Evolutionary conservation across 192 early-diverging fungal genomes (phyloP).

Genomic region (Backusella tarrabulga): DNA sequence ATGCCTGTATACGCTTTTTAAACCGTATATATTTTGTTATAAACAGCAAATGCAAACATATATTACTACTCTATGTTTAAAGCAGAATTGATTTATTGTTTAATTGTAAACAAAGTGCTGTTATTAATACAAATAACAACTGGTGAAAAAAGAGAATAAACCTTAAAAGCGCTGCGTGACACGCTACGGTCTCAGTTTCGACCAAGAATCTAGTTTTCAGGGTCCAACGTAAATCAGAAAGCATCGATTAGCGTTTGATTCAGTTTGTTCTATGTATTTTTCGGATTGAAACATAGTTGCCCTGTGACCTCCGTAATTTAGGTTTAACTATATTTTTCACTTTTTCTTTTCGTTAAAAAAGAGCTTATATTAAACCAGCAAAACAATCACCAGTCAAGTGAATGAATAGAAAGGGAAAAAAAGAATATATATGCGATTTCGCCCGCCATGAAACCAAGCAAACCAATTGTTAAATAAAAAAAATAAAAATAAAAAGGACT

Average conservation of each 20-base stretch:
- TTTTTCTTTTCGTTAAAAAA: background rate
- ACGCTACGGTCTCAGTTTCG: background rate
- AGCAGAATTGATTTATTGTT: background rate
- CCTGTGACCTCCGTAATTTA: background rate
- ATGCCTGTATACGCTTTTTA: background rate
- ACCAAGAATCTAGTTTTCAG: background rate
- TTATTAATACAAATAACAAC: background rate
- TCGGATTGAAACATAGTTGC: background rate
- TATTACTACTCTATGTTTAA: too few relatives aligned
- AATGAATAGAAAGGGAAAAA: background rate
- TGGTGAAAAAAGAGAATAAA: background rate
- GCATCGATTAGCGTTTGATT: background rate
- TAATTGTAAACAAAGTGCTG: background rate
- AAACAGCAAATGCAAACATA: background rate
- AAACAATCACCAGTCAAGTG: background rate
- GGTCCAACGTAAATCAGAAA: conserved; percentile 1
- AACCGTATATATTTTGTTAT: background rate
- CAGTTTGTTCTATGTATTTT: background rate
- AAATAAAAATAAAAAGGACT: background rate
- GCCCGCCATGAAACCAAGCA: background rate
- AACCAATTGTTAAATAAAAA: background rate
- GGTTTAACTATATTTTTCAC: background rate
- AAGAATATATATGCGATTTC: background rate
- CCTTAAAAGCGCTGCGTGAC: background rate
- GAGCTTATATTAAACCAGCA: background rate